Base-by-base conservation (phyloP, 2,329 filamentous ascomycete genomes). In the Fusarium napiforme region DNA sequence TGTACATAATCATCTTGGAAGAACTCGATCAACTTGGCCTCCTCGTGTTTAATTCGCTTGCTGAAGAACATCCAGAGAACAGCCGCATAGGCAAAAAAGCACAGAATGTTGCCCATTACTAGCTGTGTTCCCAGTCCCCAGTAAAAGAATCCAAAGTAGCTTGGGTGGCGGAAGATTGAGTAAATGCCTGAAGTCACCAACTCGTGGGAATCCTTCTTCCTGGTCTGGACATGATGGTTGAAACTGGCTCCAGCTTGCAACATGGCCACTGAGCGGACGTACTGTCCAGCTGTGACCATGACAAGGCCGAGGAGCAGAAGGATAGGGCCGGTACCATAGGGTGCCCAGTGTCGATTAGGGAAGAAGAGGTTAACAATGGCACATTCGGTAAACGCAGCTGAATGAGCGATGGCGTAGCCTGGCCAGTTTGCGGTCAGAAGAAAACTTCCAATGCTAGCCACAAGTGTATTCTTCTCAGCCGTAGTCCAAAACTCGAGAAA, bases 111-210 rank as follows among this genome's bases (percentile, higher is more conserved):
- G 23, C 96, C 96, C 72, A 98, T 86, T 61, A 97, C 90, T 47
- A 98, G 79, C 85, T 99, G 96, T 18, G 95, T 97, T 9, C 96
- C 96, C n/a, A 98, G 79, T 0, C 93, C 94, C 96, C 96, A 99
- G 91, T 95, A 98, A 83, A 97, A 99, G 85, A 98, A 99, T 7
- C 96, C 96, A 84, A 98, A 98, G 83, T 99, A 99, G 67, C 93
- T 93, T 18, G 96, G 96, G 82, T 99, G 96, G 30, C 96, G 87
- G 59, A 97, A 84, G 49, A 88, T 81, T 12, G 85, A 84, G 81
- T 98, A 99, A 39, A 98, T 84, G 2, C 96, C 96, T 34, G 85
- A 86, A 0, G 93, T 97, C 6, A 99, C 93, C n/a, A 99, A 87
- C 52, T 86, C 86, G 81, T 99, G 96, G 3, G 89, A 90, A 12